A percentile compares a stretch with the other conserved stretches of the same genome.
phyloP scores from a whole-genome alignment of 192 early-diverging fungal species.

The Coemansia biformis region DNA sequence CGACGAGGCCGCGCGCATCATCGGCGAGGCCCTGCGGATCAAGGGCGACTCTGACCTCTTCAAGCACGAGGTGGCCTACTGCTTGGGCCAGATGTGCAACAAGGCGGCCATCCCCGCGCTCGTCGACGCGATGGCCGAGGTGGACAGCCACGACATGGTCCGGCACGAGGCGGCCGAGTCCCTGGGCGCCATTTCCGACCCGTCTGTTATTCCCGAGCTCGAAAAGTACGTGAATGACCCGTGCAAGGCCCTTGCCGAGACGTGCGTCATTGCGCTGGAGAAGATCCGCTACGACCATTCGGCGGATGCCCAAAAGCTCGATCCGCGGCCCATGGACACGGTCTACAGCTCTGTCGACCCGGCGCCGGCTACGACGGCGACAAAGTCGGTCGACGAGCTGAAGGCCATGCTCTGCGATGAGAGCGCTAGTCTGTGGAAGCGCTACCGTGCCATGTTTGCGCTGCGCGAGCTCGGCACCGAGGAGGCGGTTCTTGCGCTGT shows the following conservation, averaged over 20 bases:
- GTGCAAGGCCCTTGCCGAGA: slow-evolving; percentile 71
- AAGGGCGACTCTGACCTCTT: slow-evolving; percentile 79
- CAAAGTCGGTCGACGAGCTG: slow-evolving; percentile 62
- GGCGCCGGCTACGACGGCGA: slow-evolving; percentile 68
- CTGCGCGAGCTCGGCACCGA: slow-evolving; percentile 78
- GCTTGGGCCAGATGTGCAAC: slow-evolving; percentile 92
- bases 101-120: slow-evolving; percentile 68
- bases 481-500: slow-evolving; percentile 78
- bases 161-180: slow-evolving; percentile 98
- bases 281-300: slow-evolving; percentile 76
- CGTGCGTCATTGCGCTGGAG: slow-evolving; percentile 84
- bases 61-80: slow-evolving; percentile 95
- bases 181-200: slow-evolving; percentile 82
- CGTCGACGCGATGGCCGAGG: slow-evolving; percentile 59
- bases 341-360: slow-evolving; percentile 84
- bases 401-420: slow-evolving; percentile 61
- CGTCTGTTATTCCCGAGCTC: slow-evolving; percentile 61
- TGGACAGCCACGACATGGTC: slow-evolving; percentile 84
- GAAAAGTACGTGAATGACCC: slow-evolving; percentile 71
- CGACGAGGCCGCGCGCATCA: slow-evolving; percentile 70
- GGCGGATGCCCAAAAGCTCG: slow-evolving; percentile 12
- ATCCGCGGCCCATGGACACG: slow-evolving; percentile 26
- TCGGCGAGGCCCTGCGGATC: slow-evolving; percentile 68
- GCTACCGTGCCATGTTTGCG: slow-evolving; percentile 94
- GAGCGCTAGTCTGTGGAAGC: slow-evolving; percentile 73